Conservation (phyloP, 768 basidiomycete genomes). For the Rhodotorula babjevae region DNA sequence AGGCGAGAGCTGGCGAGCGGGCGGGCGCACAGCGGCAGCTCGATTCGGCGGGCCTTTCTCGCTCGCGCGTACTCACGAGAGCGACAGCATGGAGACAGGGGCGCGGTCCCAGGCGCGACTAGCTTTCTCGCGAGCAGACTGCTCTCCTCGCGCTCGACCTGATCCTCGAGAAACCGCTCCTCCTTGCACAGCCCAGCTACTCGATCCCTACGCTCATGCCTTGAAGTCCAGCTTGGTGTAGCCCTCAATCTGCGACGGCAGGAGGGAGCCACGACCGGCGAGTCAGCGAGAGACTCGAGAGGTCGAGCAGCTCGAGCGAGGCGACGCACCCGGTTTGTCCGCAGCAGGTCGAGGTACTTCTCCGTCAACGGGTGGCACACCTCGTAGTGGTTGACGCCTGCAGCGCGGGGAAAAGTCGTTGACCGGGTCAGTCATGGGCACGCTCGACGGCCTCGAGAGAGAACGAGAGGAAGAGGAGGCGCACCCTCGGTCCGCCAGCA, state of each 20-base stretch:
- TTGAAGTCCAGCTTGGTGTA: slow-evolving; percentile 38
- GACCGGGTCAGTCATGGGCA: too few relatives aligned
- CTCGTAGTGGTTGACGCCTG: slow-evolving; percentile 41
- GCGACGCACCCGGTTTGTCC: slow-evolving; percentile 35
- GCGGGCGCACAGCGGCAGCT: too few relatives aligned
- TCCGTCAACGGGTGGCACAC: slow-evolving; percentile 39
- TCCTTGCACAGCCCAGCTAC: background rate
- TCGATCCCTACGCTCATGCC: background rate
- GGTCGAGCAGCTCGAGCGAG: background rate
- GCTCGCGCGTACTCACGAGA: too few relatives aligned
- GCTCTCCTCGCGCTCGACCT: too few relatives aligned
- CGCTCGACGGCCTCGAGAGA: too few relatives aligned
- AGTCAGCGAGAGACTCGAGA: background rate
- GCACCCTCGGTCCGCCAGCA: slow-evolving; percentile 75
- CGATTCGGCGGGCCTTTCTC: too few relatives aligned
- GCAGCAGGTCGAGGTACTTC: slow-evolving; percentile 37
- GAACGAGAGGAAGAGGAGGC: background rate
- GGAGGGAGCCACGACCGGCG: background rate
- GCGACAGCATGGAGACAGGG: too few relatives aligned
- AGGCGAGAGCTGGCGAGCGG: too few relatives aligned
- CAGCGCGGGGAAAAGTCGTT: too few relatives aligned
- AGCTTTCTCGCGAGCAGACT: too few relatives aligned
- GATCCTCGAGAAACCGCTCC: too few relatives aligned
- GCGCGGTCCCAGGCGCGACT: too few relatives aligned
- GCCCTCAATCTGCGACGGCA: slow-evolving; percentile 29